phyloP scores from a whole-genome alignment of 2,329 filamentous ascomycete species.

The Paracorniculantispora psalliotae region DNA sequence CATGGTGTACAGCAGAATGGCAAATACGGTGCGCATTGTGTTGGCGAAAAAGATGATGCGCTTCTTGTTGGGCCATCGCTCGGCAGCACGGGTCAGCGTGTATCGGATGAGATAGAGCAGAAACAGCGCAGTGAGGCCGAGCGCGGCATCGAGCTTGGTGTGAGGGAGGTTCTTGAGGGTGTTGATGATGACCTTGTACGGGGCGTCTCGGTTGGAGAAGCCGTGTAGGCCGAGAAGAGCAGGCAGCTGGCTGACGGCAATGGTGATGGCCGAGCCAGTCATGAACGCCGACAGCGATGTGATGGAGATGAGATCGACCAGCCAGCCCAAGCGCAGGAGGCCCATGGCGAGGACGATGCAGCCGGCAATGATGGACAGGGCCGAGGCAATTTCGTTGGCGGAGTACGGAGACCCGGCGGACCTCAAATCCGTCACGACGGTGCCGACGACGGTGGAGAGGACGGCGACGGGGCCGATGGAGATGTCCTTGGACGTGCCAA shows the following conservation, averaged over 20 bases:
- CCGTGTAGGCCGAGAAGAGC: conserved; percentile 72
- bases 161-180: conserved; percentile 66
- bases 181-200: conserved; percentile 81
- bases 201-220: conserved; percentile 69
- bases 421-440: conserved; percentile 64
- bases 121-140: conserved; percentile 77
- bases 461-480: conserved; percentile 96
- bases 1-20: conserved; percentile 87
- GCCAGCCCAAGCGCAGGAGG: conserved; percentile 74
- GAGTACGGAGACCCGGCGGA: conserved; percentile 51
- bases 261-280: conserved; percentile 91
- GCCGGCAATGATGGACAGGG: conserved; percentile 72
- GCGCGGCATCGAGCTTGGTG: conserved; percentile 71
- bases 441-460: conserved; percentile 85
- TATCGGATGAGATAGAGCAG: conserved; percentile 73
- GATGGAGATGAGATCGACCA: conserved; percentile 89
- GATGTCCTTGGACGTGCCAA: conserved; percentile 82
- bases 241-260: conserved; percentile 78
- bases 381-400: conserved; percentile 67
- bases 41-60: conserved; percentile 86
- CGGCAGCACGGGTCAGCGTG: conserved; percentile 59
- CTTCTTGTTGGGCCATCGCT: conserved; percentile 61
- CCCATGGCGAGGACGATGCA: conserved; percentile 74
- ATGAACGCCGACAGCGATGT: conserved; percentile 92
- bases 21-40: conserved; percentile 84